Evolutionary conservation across 2,329 filamentous ascomycete species (phyloP).

Genomic region (Aspergillus bombycis): DNA sequence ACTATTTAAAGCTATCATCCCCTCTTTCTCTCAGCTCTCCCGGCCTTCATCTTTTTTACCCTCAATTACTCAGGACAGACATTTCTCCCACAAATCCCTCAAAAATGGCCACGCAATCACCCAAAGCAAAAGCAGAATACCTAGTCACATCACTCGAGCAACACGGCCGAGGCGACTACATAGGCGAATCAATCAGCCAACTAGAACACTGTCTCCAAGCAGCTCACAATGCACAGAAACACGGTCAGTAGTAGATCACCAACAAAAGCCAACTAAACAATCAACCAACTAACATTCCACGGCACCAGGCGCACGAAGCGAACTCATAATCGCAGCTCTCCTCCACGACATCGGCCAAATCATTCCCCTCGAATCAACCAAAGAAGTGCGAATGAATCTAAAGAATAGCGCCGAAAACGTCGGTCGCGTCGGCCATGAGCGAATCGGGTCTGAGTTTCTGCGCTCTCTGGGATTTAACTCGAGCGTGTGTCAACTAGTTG

Average conservation of each 20-base stretch:
- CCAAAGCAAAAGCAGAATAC: constrained; percentile 21
- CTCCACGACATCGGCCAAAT: constrained; percentile 50
- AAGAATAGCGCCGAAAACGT: constrained; percentile 32
- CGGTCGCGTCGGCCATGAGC: constrained; percentile 43
- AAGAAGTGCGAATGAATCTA: constrained; percentile 33
- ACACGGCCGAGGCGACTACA: constrained; percentile 39
- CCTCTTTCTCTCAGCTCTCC: neutral
- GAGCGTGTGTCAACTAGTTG: constrained; percentile 40
- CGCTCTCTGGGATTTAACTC: constrained; percentile 38
- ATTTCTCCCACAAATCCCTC: neutral
- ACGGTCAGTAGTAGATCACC: constrained; percentile 19
- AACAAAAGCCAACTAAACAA: neutral
- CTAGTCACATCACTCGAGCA: constrained; percentile 31
- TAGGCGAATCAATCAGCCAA: constrained; percentile 40
- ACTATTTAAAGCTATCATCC: neutral
- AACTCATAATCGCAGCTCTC: constrained; percentile 42
- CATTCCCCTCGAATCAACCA: constrained; percentile 37
- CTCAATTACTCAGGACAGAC: neutral
- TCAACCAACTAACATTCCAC: neutral
- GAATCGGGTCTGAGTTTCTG: constrained; percentile 42
- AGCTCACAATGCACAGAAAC: constrained; percentile 33
- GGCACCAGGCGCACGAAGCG: constrained; percentile 21
- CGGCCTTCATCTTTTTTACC: neutral
- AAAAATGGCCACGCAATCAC: constrained; percentile 15
- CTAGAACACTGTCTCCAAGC: constrained; percentile 39